phyloP scores from a whole-genome alignment of 306 rosid genomes.

The Malus asiatica region DNA sequence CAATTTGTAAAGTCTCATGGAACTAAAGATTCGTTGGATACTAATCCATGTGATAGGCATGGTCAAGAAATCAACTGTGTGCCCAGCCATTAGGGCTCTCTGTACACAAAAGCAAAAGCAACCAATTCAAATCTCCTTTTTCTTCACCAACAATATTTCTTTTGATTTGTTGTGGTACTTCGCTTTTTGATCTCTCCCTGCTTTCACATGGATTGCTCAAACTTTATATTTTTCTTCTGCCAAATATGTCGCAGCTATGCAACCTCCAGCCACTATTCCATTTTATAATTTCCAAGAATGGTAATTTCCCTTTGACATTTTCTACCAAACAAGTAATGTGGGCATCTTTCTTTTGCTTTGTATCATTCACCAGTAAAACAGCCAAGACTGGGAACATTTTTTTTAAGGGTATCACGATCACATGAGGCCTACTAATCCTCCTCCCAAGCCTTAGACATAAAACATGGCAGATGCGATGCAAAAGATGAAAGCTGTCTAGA shows the following conservation, averaged over 20 bases:
- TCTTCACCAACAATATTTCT: not conserved
- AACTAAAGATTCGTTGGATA: not conserved
- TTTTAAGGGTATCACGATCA: not conserved
- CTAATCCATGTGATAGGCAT: not conserved
- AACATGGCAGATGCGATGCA: not conserved
- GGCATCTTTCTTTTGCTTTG: not conserved
- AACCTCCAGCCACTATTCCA: not conserved
- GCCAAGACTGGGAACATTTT: not conserved
- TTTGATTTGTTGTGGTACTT: not conserved
- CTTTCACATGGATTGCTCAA: not conserved
- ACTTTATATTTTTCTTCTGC: not conserved
- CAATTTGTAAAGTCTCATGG: not conserved
- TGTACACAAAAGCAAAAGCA: slow-evolving; percentile 3
- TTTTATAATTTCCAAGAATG: not conserved
- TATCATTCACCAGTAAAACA: not conserved
- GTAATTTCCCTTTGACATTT: not conserved
- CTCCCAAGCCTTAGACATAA: not conserved
- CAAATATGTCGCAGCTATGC: not conserved
- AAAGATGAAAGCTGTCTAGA: not conserved
- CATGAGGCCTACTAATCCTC: not conserved
- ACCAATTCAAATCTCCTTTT: not conserved
- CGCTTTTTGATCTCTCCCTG: not conserved
- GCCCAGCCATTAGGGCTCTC: slow-evolving; percentile 5
- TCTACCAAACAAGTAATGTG: not conserved
- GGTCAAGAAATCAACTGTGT: not conserved